Conservation (phyloP, 805 yeast species). For the Monosporozyma siamensis region DNA sequence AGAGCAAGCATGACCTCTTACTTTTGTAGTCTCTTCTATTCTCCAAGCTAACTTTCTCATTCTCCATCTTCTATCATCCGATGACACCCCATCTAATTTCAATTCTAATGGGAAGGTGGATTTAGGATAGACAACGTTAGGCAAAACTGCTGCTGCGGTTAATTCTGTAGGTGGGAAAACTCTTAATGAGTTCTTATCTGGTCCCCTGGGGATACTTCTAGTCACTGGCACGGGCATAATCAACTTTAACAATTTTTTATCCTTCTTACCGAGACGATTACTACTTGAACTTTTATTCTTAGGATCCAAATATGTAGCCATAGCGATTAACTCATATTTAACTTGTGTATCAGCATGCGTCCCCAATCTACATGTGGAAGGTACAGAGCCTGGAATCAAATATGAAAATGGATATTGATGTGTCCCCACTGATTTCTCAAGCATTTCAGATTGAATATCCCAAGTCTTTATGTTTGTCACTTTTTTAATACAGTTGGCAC, state of each 20-base stretch:
- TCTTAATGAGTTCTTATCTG: conserved; percentile 77
- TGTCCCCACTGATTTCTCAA: conserved; percentile 52
- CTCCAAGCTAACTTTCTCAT: conserved; percentile 86
- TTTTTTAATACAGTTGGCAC: conserved; percentile 49
- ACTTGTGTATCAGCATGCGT: conserved; percentile 42
- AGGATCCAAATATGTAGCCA: conserved; percentile 36
- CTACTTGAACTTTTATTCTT: neutral
- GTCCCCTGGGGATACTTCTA: conserved; percentile 70
- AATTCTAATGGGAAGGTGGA: conserved; percentile 78
- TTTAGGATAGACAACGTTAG: conserved; percentile 82
- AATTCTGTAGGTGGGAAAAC: conserved; percentile 94
- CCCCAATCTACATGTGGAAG: conserved; percentile 64
- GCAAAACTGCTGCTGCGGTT: conserved; percentile 77
- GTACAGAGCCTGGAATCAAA: conserved; percentile 76
- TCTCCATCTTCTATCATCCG: conserved; percentile 68
- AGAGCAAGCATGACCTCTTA: conserved; percentile 49
- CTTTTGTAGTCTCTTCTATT: conserved; percentile 70
- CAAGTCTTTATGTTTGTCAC: conserved; percentile 68
- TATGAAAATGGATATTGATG: conserved; percentile 92
- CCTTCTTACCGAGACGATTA: conserved; percentile 12
- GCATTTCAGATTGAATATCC: conserved; percentile 62
- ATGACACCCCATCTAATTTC: conserved; percentile 61
- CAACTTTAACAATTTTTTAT: conserved; percentile 34
- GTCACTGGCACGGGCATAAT: conserved; percentile 60
- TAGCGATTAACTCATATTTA: conserved; percentile 69